phyloP scores from a whole-genome alignment of 2,329 filamentous ascomycete genomes.

The Paecilomyces sp. region DNA sequence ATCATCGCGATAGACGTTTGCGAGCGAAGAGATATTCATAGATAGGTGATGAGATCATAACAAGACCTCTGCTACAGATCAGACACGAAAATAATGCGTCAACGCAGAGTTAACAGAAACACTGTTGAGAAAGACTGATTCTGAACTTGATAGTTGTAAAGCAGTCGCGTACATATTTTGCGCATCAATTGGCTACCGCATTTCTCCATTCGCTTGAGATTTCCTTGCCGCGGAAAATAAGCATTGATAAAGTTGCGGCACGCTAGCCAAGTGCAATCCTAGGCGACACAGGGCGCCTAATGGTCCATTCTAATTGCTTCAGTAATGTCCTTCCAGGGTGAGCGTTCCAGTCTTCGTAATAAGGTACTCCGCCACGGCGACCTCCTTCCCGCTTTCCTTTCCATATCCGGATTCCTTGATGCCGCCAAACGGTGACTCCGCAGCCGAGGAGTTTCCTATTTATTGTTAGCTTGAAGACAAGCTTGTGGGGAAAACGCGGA shows the following conservation, averaged over 20 bases:
- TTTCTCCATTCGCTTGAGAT: background rate
- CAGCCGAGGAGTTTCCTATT: conserved; percentile 55
- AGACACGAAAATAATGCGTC: background rate
- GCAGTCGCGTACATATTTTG: background rate
- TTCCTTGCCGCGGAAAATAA: background rate
- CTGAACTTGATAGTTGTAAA: background rate
- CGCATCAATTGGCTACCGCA: background rate
- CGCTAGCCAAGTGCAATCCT: background rate
- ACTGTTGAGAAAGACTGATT: too few relatives aligned
- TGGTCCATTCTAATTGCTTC: background rate
- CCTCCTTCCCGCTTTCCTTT: conserved; percentile 53
- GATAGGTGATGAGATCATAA: background rate
- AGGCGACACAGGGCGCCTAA: background rate
- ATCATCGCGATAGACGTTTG: background rate
- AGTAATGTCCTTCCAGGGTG: conserved; percentile 24
- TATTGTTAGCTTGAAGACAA: background rate
- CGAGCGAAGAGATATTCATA: background rate
- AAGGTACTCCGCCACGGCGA: conserved; percentile 23
- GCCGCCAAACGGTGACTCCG: conserved; percentile 60
- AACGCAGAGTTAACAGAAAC: too few relatives aligned
- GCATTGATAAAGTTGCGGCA: background rate
- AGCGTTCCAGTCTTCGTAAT: conserved; percentile 41
- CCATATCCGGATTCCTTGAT: conserved; percentile 63
- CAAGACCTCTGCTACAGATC: background rate
- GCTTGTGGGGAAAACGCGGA: background rate